Base-by-base conservation (phyloP, 768 basidiomycete genomes). In the Hemileccinum impolitum region DNA sequence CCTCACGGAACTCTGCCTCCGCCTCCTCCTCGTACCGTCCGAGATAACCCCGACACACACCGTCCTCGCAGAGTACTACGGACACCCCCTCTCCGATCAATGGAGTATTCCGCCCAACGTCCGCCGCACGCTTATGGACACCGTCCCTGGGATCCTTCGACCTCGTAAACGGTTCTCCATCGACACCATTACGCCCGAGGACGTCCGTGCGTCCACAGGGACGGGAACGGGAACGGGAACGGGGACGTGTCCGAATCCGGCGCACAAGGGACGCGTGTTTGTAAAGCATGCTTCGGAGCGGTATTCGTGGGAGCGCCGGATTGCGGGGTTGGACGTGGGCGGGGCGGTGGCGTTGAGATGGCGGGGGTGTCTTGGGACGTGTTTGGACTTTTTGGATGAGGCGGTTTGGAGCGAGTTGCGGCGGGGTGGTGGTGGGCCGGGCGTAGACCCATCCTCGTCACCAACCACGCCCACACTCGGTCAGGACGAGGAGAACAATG, bases 361-460 rank as follows among this genome's bases (percentile, higher is more conserved):
- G 86, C 69, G 84, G 25, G 87, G 87, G 1, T 90, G 87, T 63
- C 60, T 67, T n/a, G 55, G 50, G 42, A 80, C 80, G 0, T 90
- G 87, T 62, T 60, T 90, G 47, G 74, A 75, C 28, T 88, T 84
- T 57, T 64, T 90, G 57, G 75, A 73, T 11, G 53, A 12, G 17
- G 40, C 30, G 2, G 8, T 11, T n/a, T 10, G 0, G 15, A n/a
- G 10, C 4, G 25, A 14, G 25, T 6, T 9, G 26, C 26, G 11
- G 28, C 2, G 4, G 9, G 40, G 19, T 26, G 3, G 23, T 23
- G 23, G 23, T 23, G 23, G 23, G 23, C 3, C 6, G 23, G 23
- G 23, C 23, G 23, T 23, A 3, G 23, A 15, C 36, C 12, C 13
- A 13, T 14, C n/a, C 30, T 35, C 6, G 8, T 30, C 28, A 2